Conservation (phyloP, 345 rosid species). For the Hibiscus tridactylites region DNA sequence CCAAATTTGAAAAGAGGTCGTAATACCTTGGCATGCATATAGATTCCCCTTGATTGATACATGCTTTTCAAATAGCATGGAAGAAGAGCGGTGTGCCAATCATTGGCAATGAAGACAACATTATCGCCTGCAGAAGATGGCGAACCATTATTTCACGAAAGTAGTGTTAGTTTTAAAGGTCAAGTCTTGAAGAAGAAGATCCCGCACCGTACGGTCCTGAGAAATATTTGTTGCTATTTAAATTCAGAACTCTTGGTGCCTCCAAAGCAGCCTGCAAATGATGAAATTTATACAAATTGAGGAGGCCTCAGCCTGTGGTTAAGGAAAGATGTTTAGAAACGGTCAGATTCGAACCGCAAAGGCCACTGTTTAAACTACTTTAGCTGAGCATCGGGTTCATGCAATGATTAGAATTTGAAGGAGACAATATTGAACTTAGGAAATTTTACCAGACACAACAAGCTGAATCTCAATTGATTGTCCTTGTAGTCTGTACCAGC, state of each 20-base stretch:
- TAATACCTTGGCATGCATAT: constrained; percentile 66
- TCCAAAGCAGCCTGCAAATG: constrained; percentile 77
- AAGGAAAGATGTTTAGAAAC: background rate
- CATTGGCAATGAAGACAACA: constrained; percentile 75
- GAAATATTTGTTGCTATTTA: constrained; percentile 47
- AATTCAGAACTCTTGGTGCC: constrained; percentile 75
- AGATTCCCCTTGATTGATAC: constrained; percentile 64
- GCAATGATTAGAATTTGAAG: background rate
- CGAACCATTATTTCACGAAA: background rate
- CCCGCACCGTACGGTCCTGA: constrained; percentile 82
- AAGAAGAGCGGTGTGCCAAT: constrained; percentile 92
- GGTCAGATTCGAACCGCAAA: background rate
- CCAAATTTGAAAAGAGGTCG: background rate
- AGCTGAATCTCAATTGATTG: constrained; percentile 83
- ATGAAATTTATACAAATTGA: background rate
- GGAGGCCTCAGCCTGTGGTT: background rate
- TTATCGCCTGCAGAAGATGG: constrained; percentile 59
- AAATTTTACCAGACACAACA: constrained; percentile 59
- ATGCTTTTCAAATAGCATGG: constrained; percentile 73
- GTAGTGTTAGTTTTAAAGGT: background rate
- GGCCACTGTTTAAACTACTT: background rate
- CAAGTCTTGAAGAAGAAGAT: background rate
- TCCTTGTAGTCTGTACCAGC: constrained; percentile 74
- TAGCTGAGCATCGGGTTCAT: too few relatives aligned
- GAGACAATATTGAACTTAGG: background rate